A percentile compares a stretch with the other conserved stretches of the same genome.
Conservation (phyloP, 2,329 filamentous ascomycete species). For the Coniochaeta pulveracea region DNA sequence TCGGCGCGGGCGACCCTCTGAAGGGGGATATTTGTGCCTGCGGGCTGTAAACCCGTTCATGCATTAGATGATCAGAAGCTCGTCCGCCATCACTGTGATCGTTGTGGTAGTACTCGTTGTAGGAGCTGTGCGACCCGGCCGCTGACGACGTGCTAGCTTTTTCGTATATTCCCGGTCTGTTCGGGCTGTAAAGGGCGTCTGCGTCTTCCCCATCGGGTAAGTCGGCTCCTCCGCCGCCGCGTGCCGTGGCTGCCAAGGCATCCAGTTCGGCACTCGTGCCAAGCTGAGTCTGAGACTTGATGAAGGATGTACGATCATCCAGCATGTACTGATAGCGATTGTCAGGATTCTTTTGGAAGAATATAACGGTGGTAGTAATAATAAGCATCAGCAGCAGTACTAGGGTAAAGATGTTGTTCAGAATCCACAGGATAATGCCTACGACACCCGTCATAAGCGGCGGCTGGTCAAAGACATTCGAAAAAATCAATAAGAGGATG, state of each 20-base stretch:
- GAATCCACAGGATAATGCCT: conserved; percentile 79
- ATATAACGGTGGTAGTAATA: conserved; percentile 51
- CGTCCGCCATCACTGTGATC: background rate
- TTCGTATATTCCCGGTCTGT: conserved; percentile 4
- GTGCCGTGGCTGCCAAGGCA: conserved; percentile 76
- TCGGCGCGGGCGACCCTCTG: background rate
- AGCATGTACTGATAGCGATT: conserved; percentile 93
- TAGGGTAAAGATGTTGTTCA: conserved; percentile 74
- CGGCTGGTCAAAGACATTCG: conserved; percentile 74
- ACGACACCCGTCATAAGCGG: conserved; percentile 76
- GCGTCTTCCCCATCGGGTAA: conserved; percentile 53
- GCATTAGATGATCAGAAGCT: too few species aligned
- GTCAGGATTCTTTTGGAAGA: conserved; percentile 89
- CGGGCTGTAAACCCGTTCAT: too few species aligned
- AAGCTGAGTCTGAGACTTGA: conserved; percentile 86
- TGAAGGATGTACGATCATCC: conserved; percentile 91
- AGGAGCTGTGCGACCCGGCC: background rate
- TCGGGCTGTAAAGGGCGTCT: too few species aligned
- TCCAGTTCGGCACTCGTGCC: conserved; percentile 73
- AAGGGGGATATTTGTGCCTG: conserved; percentile 1
- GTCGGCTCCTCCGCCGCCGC: conserved; percentile 62
- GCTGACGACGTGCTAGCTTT: conserved; percentile 3
- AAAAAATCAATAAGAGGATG: conserved; percentile 83
- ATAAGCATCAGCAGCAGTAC: conserved; percentile 76
- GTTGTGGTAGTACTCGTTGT: background rate